Conservation (phyloP, 129 eudicot species). For the Flaveria robusta region DNA sequence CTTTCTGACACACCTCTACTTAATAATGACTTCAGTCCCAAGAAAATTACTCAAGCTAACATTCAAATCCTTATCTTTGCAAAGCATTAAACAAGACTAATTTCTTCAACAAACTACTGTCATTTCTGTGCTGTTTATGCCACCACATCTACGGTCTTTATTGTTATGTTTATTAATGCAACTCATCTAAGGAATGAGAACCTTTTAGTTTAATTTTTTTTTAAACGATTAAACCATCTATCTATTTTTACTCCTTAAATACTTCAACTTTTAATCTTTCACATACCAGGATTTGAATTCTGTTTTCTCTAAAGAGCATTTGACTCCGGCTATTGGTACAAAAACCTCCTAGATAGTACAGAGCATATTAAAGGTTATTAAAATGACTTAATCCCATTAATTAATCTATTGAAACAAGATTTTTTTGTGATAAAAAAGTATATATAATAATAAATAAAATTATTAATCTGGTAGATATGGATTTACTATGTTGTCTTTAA, state of each 20-base stretch:
- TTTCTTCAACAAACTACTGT: slow-evolving; percentile 14
- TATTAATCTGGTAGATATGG: slow-evolving; percentile 26
- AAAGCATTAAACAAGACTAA: slow-evolving; percentile 20
- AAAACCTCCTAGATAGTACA: background rate
- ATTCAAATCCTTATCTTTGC: background rate
- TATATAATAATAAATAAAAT: too few relatives aligned
- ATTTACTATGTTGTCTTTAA: slow-evolving; percentile 37
- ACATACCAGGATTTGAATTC: too few relatives aligned
- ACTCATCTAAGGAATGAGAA: too few relatives aligned
- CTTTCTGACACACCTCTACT: slow-evolving; percentile 31
- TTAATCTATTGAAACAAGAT: background rate
- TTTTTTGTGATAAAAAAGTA: background rate
- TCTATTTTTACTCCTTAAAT: too few relatives aligned
- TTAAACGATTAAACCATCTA: too few relatives aligned
- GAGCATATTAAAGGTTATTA: background rate
- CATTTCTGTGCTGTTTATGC: slow-evolving; percentile 13
- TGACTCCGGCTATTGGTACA: too few relatives aligned
- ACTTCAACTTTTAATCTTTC: too few relatives aligned
- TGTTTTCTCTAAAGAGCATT: too few relatives aligned
- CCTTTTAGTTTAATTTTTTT: too few relatives aligned
- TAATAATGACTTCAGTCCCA: slow-evolving; percentile 21
- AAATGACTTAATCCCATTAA: background rate
- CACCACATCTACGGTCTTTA: too few relatives aligned
- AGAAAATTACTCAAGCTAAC: slow-evolving; percentile 11
- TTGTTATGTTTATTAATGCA: too few relatives aligned